These are phyloP conservation scores for Candolleomyces eurysporus DNA, from an alignment of 768 basidiomycete species.

Conservation along the genomic window DNA sequence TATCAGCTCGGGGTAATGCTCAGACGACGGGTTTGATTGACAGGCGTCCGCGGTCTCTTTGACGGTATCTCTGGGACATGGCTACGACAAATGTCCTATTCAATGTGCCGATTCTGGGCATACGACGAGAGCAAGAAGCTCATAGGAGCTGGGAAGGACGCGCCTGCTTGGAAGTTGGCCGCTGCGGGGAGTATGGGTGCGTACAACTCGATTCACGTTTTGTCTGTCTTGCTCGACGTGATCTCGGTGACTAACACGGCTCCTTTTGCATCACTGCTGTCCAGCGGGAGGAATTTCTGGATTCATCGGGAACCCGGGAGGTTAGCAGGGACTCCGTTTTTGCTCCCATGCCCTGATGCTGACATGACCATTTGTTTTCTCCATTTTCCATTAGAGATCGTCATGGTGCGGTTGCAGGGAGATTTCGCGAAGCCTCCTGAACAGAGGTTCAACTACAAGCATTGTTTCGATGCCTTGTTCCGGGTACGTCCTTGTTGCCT, in stretches of 20 bases:
- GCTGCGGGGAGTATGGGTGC: conserved; percentile 83
- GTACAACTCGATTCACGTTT: no score
- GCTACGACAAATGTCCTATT: conserved; percentile 92
- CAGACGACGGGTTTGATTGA: background rate
- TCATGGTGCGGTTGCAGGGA: conserved; percentile 87
- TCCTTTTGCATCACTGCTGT: conserved; percentile 7
- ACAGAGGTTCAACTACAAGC: conserved; percentile 87
- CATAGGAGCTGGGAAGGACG: conserved; percentile 66
- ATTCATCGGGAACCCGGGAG: conserved; percentile 85
- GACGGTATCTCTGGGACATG: conserved; percentile 89
- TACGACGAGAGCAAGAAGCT: conserved; percentile 90
- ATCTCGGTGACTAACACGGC: background rate
- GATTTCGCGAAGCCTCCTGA: conserved; percentile 88
- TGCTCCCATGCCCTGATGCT: background rate
- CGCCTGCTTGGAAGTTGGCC: conserved; percentile 80
- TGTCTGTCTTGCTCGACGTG: no score
- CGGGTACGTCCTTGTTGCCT: conserved; percentile 50
- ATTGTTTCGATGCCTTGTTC: conserved; percentile 85
- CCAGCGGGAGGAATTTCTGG: conserved; percentile 85
- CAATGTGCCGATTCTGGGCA: conserved; percentile 89
- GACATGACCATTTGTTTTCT: background rate
- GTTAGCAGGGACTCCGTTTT: conserved; percentile 32
- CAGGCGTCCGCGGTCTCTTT: conserved; percentile 68
- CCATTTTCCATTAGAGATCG: conserved; percentile 48
- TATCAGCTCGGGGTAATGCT: background rate